These are phyloP conservation scores for Zopfia rhizophila DNA, from an alignment of 2,329 filamentous ascomycete species.

Conservation along the genomic window DNA sequence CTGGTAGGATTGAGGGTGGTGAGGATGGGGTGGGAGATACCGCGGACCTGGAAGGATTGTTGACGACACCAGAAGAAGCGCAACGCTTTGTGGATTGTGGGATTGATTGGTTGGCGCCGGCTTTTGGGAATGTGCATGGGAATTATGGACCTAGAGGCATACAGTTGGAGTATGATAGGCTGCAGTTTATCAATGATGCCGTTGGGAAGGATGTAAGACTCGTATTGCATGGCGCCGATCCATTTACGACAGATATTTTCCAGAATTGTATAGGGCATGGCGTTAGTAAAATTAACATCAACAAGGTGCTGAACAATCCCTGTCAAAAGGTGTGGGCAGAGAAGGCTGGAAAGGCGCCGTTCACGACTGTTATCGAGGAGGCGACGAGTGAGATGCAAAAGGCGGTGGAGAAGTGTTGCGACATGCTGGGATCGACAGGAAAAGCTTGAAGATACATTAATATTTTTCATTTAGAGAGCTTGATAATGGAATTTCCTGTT, in stretches of 20 bases:
- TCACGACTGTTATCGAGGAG: conserved; percentile 64
- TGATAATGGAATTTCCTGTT: no score
- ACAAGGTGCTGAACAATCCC: conserved; percentile 64
- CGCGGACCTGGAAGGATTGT: conserved; percentile 66
- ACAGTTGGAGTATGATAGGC: conserved; percentile 68
- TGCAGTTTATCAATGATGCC: conserved; percentile 59
- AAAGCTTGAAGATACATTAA: no score
- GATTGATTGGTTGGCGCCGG: conserved; percentile 76
- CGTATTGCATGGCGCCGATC: conserved; percentile 67
- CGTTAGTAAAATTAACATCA: conserved; percentile 66
- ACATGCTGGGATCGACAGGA: conserved; percentile 52
- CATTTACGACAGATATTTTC: conserved; percentile 64
- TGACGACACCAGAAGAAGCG: conserved; percentile 73
- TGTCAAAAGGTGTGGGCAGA: conserved; percentile 58
- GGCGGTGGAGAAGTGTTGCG: conserved; percentile 64
- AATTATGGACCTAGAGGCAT: conserved; percentile 70
- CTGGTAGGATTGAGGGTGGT: conserved; percentile 74
- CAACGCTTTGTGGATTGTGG: conserved; percentile 74
- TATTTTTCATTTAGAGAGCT: no score
- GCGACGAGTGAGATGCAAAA: conserved; percentile 63
- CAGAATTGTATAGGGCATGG: conserved; percentile 63
- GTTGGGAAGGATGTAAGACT: conserved; percentile 59
- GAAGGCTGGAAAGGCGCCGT: conserved; percentile 59
- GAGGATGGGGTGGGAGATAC: conserved; percentile 77
- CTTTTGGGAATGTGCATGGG: conserved; percentile 80